These are phyloP conservation scores for Tricholoma sp. DNA, from an alignment of 768 basidiomycete species.

Conservation along the genomic window DNA sequence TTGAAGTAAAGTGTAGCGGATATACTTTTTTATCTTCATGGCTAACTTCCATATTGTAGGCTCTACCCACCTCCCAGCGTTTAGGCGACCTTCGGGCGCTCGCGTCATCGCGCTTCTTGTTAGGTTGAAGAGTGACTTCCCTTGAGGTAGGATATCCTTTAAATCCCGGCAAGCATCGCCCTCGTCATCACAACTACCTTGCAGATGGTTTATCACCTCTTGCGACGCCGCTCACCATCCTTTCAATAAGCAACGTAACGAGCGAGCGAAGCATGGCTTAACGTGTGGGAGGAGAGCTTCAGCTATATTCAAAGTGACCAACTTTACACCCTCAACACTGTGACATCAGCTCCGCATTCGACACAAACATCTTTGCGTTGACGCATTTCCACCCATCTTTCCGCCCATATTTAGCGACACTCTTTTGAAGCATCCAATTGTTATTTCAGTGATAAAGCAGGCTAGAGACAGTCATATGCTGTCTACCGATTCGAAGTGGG, in stretches of 20 bases:
- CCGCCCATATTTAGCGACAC: neutral
- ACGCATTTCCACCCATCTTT: neutral
- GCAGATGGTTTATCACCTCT: constrained; percentile 23
- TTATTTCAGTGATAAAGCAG: neutral
- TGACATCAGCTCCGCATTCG: neutral
- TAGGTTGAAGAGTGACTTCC: constrained; percentile 55
- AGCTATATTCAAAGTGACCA: constrained; percentile 2
- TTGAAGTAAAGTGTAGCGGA: constrained; percentile 6
- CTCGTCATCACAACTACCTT: constrained; percentile 7
- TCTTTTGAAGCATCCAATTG: neutral
- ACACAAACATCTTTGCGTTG: neutral
- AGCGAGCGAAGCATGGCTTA: constrained; percentile 67
- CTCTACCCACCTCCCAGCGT: constrained; percentile 44
- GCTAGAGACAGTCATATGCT: neutral
- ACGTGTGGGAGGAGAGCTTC: constrained; percentile 51
- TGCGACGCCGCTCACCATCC: constrained; percentile 59
- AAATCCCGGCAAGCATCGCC: neutral
- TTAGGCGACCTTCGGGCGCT: constrained; percentile 50
- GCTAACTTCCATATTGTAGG: constrained; percentile 10
- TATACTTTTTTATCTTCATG: neutral
- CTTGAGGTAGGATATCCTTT: constrained; percentile 34
- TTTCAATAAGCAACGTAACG: constrained; percentile 70
- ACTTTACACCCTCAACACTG: neutral
- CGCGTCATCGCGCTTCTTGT: constrained; percentile 74
- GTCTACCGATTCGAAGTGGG: neutral